Evolutionary conservation across 129 eudicot genomes (phyloP).

Genomic region (Glebionis coronaria): DNA sequence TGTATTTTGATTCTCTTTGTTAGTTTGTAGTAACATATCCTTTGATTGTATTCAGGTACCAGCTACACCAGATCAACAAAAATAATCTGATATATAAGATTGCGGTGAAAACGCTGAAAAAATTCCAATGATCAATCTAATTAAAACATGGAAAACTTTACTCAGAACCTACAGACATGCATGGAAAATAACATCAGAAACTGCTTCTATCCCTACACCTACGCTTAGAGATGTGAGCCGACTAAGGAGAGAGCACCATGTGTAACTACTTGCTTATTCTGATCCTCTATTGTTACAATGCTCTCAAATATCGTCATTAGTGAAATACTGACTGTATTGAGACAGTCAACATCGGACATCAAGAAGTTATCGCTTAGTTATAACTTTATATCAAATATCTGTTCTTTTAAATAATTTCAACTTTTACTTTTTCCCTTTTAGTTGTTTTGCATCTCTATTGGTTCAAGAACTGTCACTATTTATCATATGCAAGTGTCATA

Average conservation of each 20-base stretch:
- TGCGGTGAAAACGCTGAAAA: slow-evolving; percentile 63
- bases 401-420: no score
- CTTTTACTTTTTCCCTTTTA: no score
- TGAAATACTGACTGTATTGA: no score
- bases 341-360: no score
- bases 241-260: slow-evolving; percentile 96
- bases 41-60: slow-evolving; percentile 32
- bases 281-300: neutral
- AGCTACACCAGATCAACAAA: slow-evolving; percentile 63
- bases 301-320: neutral
- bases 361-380: no score
- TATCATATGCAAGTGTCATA: no score
- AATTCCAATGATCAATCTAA: slow-evolving; percentile 82
- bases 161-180: slow-evolving; percentile 58
- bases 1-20: neutral
- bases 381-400: no score
- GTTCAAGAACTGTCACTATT: no score
- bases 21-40: neutral
- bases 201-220: slow-evolving; percentile 87
- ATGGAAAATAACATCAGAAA: slow-evolving; percentile 68
- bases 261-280: slow-evolving; percentile 51
- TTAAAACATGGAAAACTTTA: slow-evolving; percentile 74
- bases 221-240: slow-evolving; percentile 86
- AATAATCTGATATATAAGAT: slow-evolving; percentile 69
- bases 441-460: no score